Conservation (phyloP, 2,329 filamentous ascomycete genomes). For the Colletotrichum simmondsii region DNA sequence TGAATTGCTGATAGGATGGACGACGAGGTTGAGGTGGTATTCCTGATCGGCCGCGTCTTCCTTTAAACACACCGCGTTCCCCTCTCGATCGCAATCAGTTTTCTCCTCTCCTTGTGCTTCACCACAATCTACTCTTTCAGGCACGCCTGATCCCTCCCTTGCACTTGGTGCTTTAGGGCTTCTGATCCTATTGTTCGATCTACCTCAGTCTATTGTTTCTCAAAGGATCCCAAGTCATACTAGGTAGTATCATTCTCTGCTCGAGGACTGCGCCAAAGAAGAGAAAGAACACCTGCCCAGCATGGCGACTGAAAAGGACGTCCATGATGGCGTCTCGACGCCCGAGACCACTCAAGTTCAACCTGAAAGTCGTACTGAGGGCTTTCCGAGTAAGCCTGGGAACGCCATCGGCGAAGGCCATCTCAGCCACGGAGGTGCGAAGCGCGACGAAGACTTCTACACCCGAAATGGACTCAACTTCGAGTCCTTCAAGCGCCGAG, state of each 20-base stretch:
- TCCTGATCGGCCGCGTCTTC: background rate
- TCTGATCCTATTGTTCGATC: background rate
- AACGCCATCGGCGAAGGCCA: background rate
- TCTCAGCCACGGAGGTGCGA: background rate
- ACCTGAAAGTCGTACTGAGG: slow-evolving; percentile 3
- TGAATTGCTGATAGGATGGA: background rate
- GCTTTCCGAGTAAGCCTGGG: background rate
- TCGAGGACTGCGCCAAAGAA: no score
- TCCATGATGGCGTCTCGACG: slow-evolving; percentile 27
- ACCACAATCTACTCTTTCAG: background rate
- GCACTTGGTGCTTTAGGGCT: slow-evolving; percentile 1
- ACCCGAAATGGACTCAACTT: slow-evolving; percentile 39
- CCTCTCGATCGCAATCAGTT: slow-evolving; percentile 5
- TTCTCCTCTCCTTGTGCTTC: slow-evolving; percentile 12
- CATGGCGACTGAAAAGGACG: slow-evolving; percentile 24
- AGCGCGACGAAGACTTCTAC: slow-evolving; percentile 28
- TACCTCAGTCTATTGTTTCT: background rate
- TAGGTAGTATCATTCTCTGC: no score
- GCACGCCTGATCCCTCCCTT: slow-evolving; percentile 1
- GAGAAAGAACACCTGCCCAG: background rate
- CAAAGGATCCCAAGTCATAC: background rate
- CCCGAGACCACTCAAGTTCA: slow-evolving; percentile 28
- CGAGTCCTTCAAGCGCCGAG: slow-evolving; percentile 38
- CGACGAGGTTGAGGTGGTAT: background rate
- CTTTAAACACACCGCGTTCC: slow-evolving; percentile 21